phyloP scores from a whole-genome alignment of 73 alveolate genomes.

The Breviolum minutum region DNA sequence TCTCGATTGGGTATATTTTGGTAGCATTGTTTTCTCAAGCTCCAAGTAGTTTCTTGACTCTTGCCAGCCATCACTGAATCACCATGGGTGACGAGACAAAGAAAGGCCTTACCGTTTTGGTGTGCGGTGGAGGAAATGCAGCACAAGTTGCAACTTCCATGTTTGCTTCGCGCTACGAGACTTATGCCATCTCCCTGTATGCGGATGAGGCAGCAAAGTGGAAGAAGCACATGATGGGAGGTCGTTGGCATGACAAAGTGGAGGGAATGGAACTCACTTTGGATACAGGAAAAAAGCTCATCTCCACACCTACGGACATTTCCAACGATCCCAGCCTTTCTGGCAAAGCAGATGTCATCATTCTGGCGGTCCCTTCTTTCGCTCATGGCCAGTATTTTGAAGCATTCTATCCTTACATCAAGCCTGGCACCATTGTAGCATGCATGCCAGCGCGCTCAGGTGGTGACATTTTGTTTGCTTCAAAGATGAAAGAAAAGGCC shows the following conservation, averaged over 20 bases:
- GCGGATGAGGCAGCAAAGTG: conserved; percentile 94
- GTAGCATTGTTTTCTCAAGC: conserved; percentile 9
- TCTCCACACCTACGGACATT: conserved; percentile 72
- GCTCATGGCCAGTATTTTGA: conserved; percentile 94
- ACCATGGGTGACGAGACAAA: conserved; percentile 89
- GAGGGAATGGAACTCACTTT: conserved; percentile 89
- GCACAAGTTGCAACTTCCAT: conserved; percentile 90
- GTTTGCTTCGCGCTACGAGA: conserved; percentile 82
- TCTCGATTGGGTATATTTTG: background rate
- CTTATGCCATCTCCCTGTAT: conserved; percentile 91
- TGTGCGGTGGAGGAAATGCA: conserved; percentile 94
- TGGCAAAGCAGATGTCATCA: conserved; percentile 78
- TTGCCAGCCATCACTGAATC: background rate
- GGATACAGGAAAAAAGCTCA: conserved; percentile 62
- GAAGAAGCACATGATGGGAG: conserved; percentile 81
- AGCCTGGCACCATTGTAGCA: conserved; percentile 90
- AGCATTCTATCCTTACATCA: conserved; percentile 89
- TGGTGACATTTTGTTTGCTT: conserved; percentile 74
- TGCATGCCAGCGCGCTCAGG: conserved; percentile 94
- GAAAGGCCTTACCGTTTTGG: conserved; percentile 89
- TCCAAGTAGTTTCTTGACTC: background rate
- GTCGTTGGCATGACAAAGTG: conserved; percentile 84
- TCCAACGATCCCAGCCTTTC: conserved; percentile 86
- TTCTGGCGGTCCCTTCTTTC: conserved; percentile 89
- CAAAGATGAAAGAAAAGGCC: conserved; percentile 89